phyloP scores from a whole-genome alignment of 257 asterid genomes.

The Fraxinus anomala region DNA sequence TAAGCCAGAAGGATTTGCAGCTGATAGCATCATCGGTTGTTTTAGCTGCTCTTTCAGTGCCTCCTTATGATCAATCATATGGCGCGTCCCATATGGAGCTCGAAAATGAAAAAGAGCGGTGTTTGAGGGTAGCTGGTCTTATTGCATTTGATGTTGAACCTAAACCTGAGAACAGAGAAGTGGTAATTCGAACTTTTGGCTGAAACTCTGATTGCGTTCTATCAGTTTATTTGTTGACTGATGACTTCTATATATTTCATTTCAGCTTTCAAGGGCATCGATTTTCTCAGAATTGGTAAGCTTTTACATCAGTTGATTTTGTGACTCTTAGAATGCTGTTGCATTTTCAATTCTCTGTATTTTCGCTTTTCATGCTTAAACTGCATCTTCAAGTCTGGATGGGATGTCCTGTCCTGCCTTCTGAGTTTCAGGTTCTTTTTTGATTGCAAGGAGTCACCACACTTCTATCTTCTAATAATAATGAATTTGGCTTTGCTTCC shows the following conservation, averaged over 20 bases:
- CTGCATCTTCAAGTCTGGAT: neutral
- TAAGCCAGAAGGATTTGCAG: slow-evolving; percentile 87
- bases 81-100: slow-evolving; percentile 82
- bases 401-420: neutral
- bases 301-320: slow-evolving; percentile 9
- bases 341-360: slow-evolving; percentile 3
- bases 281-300: slow-evolving; percentile 80
- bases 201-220: slow-evolving; percentile 21
- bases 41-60: slow-evolving; percentile 82
- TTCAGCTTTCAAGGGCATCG: slow-evolving; percentile 85
- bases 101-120: slow-evolving; percentile 79
- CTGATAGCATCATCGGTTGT: slow-evolving; percentile 79
- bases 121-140: slow-evolving; percentile 60
- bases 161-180: slow-evolving; percentile 63
- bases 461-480: neutral
- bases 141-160: slow-evolving; percentile 74
- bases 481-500: neutral
- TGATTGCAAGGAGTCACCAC: neutral
- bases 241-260: slow-evolving; percentile 23
- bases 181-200: slow-evolving; percentile 41
- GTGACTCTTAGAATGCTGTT: no score
- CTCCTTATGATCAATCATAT: slow-evolving; percentile 63
- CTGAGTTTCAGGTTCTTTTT: neutral
- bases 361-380: neutral
- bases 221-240: slow-evolving; percentile 13